Evolutionary conservation across 2,329 filamentous ascomycete species (phyloP).

Genomic region (Fonsecaea erecta): DNA sequence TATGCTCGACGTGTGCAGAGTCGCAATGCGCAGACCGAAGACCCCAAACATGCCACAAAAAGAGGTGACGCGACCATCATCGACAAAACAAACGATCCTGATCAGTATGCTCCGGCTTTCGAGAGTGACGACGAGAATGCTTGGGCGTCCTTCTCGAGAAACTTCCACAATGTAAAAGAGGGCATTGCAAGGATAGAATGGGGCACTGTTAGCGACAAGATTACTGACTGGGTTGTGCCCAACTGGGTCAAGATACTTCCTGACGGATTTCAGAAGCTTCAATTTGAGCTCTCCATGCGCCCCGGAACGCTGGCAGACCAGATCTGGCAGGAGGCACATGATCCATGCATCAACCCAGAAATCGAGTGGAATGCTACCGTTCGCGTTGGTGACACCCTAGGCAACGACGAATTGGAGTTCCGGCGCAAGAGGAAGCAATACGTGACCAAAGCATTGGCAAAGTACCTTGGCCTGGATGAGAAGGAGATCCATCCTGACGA

Average conservation of each 20-base stretch:
- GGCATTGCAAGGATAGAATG: constrained; percentile 49
- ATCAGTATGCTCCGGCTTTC: constrained; percentile 31
- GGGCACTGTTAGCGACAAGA: constrained; percentile 53
- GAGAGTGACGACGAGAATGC: constrained; percentile 44
- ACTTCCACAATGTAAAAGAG: constrained; percentile 48
- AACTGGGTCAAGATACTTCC: constrained; percentile 81
- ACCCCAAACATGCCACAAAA: constrained; percentile 22
- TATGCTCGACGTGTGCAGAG: constrained; percentile 26
- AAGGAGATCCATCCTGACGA: constrained; percentile 88
- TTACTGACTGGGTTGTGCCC: constrained; percentile 76
- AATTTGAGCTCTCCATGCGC: constrained; percentile 83
- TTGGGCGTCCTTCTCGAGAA: constrained; percentile 58
- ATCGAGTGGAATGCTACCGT: constrained; percentile 81
- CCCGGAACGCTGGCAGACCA: constrained; percentile 88
- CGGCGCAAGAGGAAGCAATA: constrained; percentile 69
- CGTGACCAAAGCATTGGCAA: constrained; percentile 74
- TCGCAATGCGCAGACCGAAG: constrained; percentile 19
- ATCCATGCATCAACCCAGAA: constrained; percentile 82
- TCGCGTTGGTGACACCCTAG: constrained; percentile 78
- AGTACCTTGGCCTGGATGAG: constrained; percentile 78
- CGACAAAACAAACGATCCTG: constrained; percentile 26
- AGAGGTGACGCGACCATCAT: constrained; percentile 29
- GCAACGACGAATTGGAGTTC: constrained; percentile 80
- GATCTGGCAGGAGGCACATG: constrained; percentile 89
- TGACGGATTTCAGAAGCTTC: constrained; percentile 77